These are phyloP conservation scores for Paramecium tetraurelia DNA, from an alignment of 73 alveolate species.

Conservation along the genomic window DNA sequence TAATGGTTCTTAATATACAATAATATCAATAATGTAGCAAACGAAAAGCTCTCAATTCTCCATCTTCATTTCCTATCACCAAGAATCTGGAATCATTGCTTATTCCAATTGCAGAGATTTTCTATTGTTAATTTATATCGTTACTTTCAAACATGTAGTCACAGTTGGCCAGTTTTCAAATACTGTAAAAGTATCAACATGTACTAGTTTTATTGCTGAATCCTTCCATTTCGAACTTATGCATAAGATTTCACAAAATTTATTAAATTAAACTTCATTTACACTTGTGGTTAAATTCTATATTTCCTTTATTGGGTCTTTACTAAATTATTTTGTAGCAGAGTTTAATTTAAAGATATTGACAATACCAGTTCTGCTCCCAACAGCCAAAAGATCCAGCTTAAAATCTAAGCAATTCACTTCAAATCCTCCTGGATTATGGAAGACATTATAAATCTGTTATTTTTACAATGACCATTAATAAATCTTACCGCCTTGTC, in stretches of 20 bases:
- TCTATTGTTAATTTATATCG: neutral
- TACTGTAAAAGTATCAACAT: slow-evolving; percentile 51
- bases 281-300: slow-evolving; percentile 52
- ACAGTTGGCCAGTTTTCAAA: slow-evolving; percentile 62
- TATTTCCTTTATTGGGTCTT: slow-evolving; percentile 39
- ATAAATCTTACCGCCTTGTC: slow-evolving; percentile 57
- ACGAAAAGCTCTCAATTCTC: slow-evolving; percentile 8
- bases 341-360: slow-evolving; percentile 15
- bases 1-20: neutral
- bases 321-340: neutral
- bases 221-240: slow-evolving; percentile 58
- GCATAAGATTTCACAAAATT: slow-evolving; percentile 34
- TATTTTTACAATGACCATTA: slow-evolving; percentile 38
- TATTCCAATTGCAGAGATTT: slow-evolving; percentile 7
- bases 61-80: slow-evolving; percentile 47
- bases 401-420: slow-evolving; percentile 21
- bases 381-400: slow-evolving; percentile 23
- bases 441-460: slow-evolving; percentile 43
- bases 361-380: slow-evolving; percentile 49
- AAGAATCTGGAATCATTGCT: slow-evolving; percentile 31
- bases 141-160: slow-evolving; percentile 19
- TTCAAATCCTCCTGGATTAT: slow-evolving; percentile 55
- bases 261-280: slow-evolving; percentile 37
- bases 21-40: slow-evolving; percentile 38
- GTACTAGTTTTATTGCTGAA: slow-evolving; percentile 53